Base-by-base conservation (phyloP, 2,329 filamentous ascomycete species). In the Clarireedia hainanense region DNA sequence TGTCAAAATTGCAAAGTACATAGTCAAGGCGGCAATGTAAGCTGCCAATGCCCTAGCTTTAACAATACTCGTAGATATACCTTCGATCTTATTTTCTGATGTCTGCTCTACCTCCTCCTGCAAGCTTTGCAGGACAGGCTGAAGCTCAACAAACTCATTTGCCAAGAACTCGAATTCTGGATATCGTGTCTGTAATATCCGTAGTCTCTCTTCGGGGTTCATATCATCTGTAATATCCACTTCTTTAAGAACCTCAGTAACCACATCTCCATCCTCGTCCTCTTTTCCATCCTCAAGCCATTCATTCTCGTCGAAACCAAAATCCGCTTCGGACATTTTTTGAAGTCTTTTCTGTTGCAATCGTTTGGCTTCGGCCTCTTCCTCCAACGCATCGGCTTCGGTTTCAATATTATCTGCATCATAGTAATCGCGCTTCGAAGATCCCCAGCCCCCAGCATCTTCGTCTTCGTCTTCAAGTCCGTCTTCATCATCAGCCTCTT, bases 1-100 rank as follows among this genome's bases (percentile, higher is more conserved):
- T 10, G 90, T 89, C n/a, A 99, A 75, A 37, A 97, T 80, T 39
- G 91, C 89, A 70, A 99, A 96, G 71, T 99, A 99, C 83, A 96
- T 91, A 49, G 88, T 86, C 63, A 99, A 77, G 1, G 89, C 80
- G 45, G 88, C 90, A 24, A 97, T 76, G 68, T 99, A 97, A 58
- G 91, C 89, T 5, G 89, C 86, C 40, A 95, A 76, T 10, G 91
- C 84, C 70, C 89, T 85, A 68, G 88, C 85, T 69, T 92, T 94
- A 57, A 89, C 77, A 7, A 84, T 76, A 6, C 51, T 57, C 4
- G 45, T 42, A 14, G 51, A 54, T 14, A 49, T 37, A 7, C 36
- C 42, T 14, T 64, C 64, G 6, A 72, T 73, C 30, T 30, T 30
- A 24, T 50, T 15, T 23, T 55, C 52, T 2, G 52, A 42, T 17